phyloP scores from a whole-genome alignment of 164 flowering plant species.

The Saururus chinensis region DNA sequence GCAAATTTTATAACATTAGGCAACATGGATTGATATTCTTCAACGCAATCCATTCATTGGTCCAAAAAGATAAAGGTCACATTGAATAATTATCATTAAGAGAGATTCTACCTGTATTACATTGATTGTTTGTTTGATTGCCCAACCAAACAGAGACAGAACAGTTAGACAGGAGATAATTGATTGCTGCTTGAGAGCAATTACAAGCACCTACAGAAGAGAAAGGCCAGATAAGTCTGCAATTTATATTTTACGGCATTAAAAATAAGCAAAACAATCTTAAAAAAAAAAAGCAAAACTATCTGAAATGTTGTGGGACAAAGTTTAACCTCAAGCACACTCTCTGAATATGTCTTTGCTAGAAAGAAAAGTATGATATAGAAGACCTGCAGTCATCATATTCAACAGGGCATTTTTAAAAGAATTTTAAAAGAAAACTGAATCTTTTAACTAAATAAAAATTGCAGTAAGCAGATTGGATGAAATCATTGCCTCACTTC shows the following conservation, averaged over 20 bases:
- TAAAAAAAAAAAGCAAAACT: conserved; percentile 13
- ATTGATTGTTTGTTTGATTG: conserved; percentile 67
- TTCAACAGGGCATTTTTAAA: conserved; percentile 1
- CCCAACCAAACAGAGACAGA: conserved; percentile 58
- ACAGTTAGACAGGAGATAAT: conserved; percentile 21
- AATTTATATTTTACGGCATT: background rate
- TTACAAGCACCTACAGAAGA: conserved; percentile 23
- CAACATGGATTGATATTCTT: no score
- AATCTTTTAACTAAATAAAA: background rate
- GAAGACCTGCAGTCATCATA: conserved; percentile 50
- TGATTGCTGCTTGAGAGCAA: conserved; percentile 17
- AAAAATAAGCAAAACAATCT: background rate
- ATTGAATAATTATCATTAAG: background rate
- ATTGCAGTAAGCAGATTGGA: background rate
- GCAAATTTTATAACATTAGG: no score
- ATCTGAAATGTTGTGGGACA: no score
- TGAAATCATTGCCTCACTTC: conserved; percentile 64
- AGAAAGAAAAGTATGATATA: conserved; percentile 69
- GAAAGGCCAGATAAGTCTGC: conserved; percentile 1
- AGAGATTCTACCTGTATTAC: conserved; percentile 55
- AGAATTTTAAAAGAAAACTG: background rate
- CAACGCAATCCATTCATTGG: background rate
- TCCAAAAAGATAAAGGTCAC: background rate
- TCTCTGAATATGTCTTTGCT: conserved; percentile 38
- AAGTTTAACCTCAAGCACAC: conserved; percentile 38